These are phyloP conservation scores for Myochromella boudieri DNA, from an alignment of 768 basidiomycete species.

Conservation along the genomic window DNA sequence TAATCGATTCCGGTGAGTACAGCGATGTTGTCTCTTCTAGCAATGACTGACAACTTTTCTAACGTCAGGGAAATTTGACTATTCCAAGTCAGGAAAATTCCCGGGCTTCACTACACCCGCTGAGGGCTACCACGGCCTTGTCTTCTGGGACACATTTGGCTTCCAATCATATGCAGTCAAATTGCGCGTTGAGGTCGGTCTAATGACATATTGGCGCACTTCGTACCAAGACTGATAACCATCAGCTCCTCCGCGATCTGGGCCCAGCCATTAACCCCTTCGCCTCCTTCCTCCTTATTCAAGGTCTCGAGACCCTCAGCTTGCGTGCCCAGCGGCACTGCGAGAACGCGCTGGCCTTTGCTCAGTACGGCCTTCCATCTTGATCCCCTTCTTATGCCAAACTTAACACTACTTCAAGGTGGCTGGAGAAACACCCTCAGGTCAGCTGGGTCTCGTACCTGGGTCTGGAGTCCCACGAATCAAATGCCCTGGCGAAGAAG, in stretches of 20 bases:
- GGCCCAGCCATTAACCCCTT: slow-evolving; percentile 72
- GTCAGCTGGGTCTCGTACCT: slow-evolving; percentile 81
- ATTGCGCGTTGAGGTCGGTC: slow-evolving; percentile 45
- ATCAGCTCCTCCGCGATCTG: slow-evolving; percentile 58
- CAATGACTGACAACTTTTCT: neutral
- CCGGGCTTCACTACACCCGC: slow-evolving; percentile 72
- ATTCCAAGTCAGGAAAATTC: slow-evolving; percentile 67
- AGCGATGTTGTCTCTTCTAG: neutral
- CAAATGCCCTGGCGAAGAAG: slow-evolving; percentile 56
- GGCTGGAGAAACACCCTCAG: slow-evolving; percentile 62
- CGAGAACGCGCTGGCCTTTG: slow-evolving; percentile 71
- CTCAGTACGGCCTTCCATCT: slow-evolving; percentile 33
- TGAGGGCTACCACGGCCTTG: slow-evolving; percentile 78
- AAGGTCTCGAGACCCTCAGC: slow-evolving; percentile 77
- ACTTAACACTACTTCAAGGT: slow-evolving; percentile 28
- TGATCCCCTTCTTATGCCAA: neutral
- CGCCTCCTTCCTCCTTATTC: slow-evolving; percentile 72
- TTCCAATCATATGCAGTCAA: slow-evolving; percentile 62
- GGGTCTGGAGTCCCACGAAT: slow-evolving; percentile 63
- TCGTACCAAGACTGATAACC: neutral
- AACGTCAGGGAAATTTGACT: slow-evolving; percentile 66
- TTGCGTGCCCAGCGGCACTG: slow-evolving; percentile 71
- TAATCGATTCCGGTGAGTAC: slow-evolving; percentile 62
- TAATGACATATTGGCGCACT: neutral
- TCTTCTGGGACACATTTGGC: slow-evolving; percentile 67